Percentiles rank a stretch among this genome's conserved stretches.
Conservation (phyloP, 352 stramenopile genomes). For the Phytophthora brassicae region DNA sequence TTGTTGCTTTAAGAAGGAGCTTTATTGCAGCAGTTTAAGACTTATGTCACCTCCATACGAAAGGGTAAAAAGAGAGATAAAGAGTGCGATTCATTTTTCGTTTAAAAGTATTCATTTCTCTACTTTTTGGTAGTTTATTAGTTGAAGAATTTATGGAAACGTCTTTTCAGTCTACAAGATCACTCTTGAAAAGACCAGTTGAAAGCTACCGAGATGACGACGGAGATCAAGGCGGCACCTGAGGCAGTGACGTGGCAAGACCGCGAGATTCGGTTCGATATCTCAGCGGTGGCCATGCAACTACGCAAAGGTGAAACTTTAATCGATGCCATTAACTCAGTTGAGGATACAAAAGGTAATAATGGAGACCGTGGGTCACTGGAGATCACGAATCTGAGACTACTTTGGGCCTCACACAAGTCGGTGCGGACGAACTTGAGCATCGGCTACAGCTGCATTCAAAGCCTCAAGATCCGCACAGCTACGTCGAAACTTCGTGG, state of each 20-base stretch:
- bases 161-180: background rate
- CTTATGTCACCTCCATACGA: background rate
- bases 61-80: constrained; percentile 18
- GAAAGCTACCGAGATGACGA: no score
- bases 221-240: constrained; percentile 59
- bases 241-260: constrained; percentile 87
- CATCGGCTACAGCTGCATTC: constrained; percentile 84
- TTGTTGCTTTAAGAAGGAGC: no score
- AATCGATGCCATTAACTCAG: constrained; percentile 93
- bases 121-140: no score
- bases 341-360: constrained; percentile 95
- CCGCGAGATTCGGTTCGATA: constrained; percentile 90
- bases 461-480: constrained; percentile 89
- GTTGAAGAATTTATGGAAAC: constrained; percentile 9
- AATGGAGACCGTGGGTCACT: constrained; percentile 90
- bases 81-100: constrained; percentile 30
- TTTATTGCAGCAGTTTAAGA: constrained; percentile 22
- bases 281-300: constrained; percentile 56
- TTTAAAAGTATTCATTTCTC: constrained; percentile 1
- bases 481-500: constrained; percentile 90
- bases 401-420: constrained; percentile 92
- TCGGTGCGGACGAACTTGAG: constrained; percentile 83
- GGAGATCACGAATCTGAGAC: constrained; percentile 91
- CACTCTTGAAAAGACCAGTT: no score
- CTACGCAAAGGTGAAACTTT: constrained; percentile 79